A percentile compares a stretch with the other conserved stretches of the same genome.
These are phyloP conservation scores for Leishmania braziliensis DNA, from an alignment of 208 protist genomes.

Conservation along the genomic window DNA sequence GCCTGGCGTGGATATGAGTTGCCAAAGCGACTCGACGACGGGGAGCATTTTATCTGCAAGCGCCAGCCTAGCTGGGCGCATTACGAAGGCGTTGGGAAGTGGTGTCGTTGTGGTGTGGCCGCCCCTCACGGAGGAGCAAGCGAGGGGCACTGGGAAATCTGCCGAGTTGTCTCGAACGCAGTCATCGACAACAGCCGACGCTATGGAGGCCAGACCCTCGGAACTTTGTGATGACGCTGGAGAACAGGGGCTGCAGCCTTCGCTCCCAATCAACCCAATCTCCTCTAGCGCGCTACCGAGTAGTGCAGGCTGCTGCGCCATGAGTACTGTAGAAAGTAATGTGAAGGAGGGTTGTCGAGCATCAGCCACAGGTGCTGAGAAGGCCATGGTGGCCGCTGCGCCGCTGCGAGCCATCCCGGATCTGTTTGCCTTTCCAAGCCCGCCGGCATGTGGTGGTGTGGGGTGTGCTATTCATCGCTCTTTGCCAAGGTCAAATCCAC, in stretches of 20 bases:
- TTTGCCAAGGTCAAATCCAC: background rate
- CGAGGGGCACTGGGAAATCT: background rate
- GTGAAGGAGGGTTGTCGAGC: background rate
- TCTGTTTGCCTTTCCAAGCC: constrained; percentile 3
- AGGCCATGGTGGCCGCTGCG: background rate
- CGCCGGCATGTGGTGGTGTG: constrained; percentile 3
- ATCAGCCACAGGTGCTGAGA: background rate
- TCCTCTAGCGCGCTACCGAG: background rate
- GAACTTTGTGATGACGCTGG: background rate
- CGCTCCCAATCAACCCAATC: background rate
- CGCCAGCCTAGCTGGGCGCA: background rate
- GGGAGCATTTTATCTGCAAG: background rate
- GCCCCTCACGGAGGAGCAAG: background rate
- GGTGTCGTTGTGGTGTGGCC: constrained; percentile 20
- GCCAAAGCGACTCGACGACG: background rate
- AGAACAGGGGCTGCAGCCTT: background rate
- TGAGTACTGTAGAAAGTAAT: background rate
- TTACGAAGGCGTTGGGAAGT: constrained; percentile 19
- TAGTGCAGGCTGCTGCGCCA: background rate
- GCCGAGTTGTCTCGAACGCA: background rate
- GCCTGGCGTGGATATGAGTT: background rate
- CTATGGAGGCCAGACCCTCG: background rate
- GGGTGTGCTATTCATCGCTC: background rate
- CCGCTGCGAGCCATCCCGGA: background rate
- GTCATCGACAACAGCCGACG: background rate